These are phyloP conservation scores for Zygoascus bituminiphila DNA, from an alignment of 805 yeast species.

Conservation along the genomic window DNA sequence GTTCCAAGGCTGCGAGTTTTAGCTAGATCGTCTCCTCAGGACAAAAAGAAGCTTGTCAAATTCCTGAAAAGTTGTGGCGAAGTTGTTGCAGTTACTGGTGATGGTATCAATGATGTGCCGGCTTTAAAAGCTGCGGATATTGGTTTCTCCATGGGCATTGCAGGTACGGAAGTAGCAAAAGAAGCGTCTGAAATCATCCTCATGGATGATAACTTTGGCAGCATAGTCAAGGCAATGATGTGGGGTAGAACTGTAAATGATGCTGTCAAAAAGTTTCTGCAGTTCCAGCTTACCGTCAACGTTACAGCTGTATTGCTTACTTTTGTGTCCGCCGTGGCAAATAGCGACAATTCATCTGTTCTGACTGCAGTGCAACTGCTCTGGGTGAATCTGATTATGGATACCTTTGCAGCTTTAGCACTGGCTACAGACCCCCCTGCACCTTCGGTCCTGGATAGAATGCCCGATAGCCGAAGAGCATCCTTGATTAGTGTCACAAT, in stretches of 20 bases:
- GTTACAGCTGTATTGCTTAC: conserved; percentile 93
- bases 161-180: conserved; percentile 98
- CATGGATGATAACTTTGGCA: conserved; percentile 90
- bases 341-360: conserved; percentile 71
- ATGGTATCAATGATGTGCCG: conserved; percentile 98
- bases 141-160: conserved; percentile 97
- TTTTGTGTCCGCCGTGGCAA: conserved; percentile 86
- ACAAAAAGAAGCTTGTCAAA: conserved; percentile 79
- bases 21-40: conserved; percentile 95
- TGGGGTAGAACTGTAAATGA: conserved; percentile 98
- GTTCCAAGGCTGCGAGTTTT: conserved; percentile 76
- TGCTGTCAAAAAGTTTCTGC: conserved; percentile 91
- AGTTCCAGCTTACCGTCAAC: conserved; percentile 93
- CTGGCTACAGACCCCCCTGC: conserved; percentile 97
- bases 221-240: conserved; percentile 91
- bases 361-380: conserved; percentile 93
- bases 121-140: conserved; percentile 95
- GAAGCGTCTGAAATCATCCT: conserved; percentile 91
- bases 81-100: conserved; percentile 98
- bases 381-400: conserved; percentile 98
- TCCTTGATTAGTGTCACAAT: conserved; percentile 82
- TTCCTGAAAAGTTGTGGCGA: conserved; percentile 73
- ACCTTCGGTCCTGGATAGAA: conserved; percentile 63
- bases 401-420: conserved; percentile 94
- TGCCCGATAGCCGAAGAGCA: conserved; percentile 73